Evolutionary conservation across 148 eudicot genomes (phyloP).

Genomic region (Chenopodium formosanum): DNA sequence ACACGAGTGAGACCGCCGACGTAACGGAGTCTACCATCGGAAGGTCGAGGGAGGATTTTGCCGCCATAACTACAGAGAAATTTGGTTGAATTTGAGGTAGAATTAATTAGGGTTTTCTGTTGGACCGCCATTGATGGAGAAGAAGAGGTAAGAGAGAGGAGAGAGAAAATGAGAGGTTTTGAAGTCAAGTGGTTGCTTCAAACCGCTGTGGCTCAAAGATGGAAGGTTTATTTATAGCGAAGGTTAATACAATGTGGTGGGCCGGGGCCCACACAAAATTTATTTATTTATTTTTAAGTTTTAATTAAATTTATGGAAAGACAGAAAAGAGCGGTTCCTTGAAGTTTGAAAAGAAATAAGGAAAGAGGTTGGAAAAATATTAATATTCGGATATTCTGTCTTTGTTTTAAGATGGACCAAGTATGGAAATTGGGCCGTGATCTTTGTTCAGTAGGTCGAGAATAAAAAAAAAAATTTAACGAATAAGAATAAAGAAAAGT

Average conservation of each 20-base stretch:
- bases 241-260: background rate
- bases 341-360: background rate
- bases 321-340: background rate
- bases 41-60: slow-evolving; percentile 67
- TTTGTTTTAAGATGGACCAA: background rate
- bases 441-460: background rate
- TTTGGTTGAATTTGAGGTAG: slow-evolving; percentile 35
- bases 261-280: slow-evolving; percentile 14
- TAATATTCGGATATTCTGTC: slow-evolving; percentile 11
- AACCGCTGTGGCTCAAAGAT: slow-evolving; percentile 17
- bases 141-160: background rate
- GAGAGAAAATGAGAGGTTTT: slow-evolving; percentile 1
- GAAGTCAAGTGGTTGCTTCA: slow-evolving; percentile 26
- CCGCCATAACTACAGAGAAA: slow-evolving; percentile 87
- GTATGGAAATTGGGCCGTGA: background rate
- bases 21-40: slow-evolving; percentile 74
- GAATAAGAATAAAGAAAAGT: background rate
- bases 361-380: background rate
- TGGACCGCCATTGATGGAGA: slow-evolving; percentile 4
- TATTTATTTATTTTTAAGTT: background rate
- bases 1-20: slow-evolving; percentile 80
- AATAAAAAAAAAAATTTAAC: too few relatives aligned
- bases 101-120: background rate
- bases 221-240: slow-evolving; percentile 23
- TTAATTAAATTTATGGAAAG: background rate